Conservation (phyloP, 2,329 filamentous ascomycete genomes). For the Trichoderma semiorbis region DNA sequence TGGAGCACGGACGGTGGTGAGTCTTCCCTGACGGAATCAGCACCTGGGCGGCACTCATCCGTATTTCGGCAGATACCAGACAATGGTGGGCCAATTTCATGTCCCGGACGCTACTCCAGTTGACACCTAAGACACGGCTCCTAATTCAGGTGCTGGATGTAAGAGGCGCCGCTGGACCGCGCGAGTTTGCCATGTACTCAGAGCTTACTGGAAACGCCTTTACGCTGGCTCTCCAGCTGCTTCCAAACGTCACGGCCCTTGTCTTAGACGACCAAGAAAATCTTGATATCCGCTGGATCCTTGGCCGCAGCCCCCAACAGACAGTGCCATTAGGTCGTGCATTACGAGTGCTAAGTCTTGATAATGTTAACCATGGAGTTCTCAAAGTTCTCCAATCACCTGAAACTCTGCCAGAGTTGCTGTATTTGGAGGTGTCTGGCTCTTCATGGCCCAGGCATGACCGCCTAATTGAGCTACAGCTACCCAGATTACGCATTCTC, state of each 20-base stretch:
- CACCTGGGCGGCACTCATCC: not conserved
- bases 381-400: conserved; percentile 24
- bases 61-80: conserved; percentile 38
- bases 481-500: conserved; percentile 50
- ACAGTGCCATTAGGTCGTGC: not conserved
- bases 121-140: conserved; percentile 38
- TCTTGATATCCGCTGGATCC: conserved; percentile 40
- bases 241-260: conserved; percentile 46
- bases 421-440: conserved; percentile 53
- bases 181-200: conserved; percentile 40
- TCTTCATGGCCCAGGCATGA: conserved; percentile 44
- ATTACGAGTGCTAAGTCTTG: conserved; percentile 44
- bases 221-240: conserved; percentile 34
- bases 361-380: conserved; percentile 39
- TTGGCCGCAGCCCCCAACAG: conserved; percentile 26
- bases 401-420: conserved; percentile 37
- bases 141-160: conserved; percentile 49
- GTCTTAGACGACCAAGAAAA: conserved; percentile 47
- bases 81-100: conserved; percentile 49
- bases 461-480: conserved; percentile 27
- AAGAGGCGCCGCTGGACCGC: conserved; percentile 36
- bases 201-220: conserved; percentile 39
- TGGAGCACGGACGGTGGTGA: conserved; percentile 46
- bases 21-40: conserved; percentile 17
- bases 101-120: conserved; percentile 33